These are phyloP conservation scores for Colletotrichum spaethianum DNA, from an alignment of 2,329 filamentous ascomycete species.

Conservation along the genomic window DNA sequence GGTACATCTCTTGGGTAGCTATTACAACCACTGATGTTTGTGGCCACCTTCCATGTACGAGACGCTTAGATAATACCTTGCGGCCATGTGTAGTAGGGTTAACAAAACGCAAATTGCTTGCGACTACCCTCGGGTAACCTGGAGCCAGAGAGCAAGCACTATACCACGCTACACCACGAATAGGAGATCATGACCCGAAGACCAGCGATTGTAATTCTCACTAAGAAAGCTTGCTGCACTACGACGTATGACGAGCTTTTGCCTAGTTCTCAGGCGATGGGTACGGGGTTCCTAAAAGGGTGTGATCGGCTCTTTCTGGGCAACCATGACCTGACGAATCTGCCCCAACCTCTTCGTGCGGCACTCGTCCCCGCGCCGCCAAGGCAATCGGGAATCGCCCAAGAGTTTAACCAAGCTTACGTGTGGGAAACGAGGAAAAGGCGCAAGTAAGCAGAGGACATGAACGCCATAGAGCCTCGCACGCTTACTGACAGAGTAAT, in stretches of 20 bases:
- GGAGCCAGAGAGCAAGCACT: background rate
- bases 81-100: conserved; percentile 2
- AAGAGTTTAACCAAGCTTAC: conserved; percentile 35
- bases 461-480: conserved; percentile 15
- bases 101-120: conserved; percentile 9
- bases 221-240: background rate
- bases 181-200: background rate
- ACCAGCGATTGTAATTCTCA: background rate
- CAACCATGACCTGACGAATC: background rate
- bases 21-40: conserved; percentile 8
- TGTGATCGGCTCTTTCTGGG: background rate
- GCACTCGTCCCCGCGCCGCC: conserved; percentile 22
- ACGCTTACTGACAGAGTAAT: conserved; percentile 12
- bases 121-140: background rate
- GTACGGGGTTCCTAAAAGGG: background rate
- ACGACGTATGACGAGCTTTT: conserved; percentile 26
- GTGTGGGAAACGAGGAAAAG: conserved; percentile 1
- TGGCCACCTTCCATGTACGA: conserved; percentile 21
- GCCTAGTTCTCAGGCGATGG: conserved; percentile 1
- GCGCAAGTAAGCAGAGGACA: conserved; percentile 20
- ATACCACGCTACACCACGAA: background rate
- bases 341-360: background rate
- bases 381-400: conserved; percentile 13
- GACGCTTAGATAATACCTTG: conserved; percentile 2
- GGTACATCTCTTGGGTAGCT: conserved; percentile 22